A percentile compares a stretch with the other conserved stretches of the same genome.
Evolutionary conservation across 164 flowering plant genomes (phyloP).

Genomic region (Stephania cephalantha): DNA sequence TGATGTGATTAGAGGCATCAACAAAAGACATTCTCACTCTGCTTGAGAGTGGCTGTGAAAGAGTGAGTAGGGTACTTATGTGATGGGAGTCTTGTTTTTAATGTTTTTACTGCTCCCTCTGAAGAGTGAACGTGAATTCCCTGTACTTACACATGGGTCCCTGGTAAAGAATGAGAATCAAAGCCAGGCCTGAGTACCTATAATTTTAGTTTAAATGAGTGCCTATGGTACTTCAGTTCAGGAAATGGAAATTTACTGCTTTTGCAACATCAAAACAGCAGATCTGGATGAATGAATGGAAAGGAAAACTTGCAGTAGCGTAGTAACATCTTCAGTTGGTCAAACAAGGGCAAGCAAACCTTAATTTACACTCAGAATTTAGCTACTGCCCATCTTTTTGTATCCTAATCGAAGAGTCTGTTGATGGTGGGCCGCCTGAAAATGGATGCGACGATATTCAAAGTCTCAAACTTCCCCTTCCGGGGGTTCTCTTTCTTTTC

Average conservation of each 20-base stretch:
- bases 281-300: neutral
- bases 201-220: neutral
- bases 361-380: too few relatives aligned
- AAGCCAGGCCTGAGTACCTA: neutral
- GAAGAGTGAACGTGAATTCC: neutral
- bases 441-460: neutral
- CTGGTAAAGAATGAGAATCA: neutral
- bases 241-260: neutral
- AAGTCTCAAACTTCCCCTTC: neutral
- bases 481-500: neutral
- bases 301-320: neutral
- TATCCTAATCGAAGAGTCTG: neutral
- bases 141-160: neutral
- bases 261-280: neutral
- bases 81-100: neutral
- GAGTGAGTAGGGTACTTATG: neutral
- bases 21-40: neutral
- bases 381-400: too few relatives aligned
- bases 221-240: neutral
- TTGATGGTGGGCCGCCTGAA: neutral
- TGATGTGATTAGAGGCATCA: neutral
- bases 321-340: neutral
- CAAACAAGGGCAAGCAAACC: neutral
- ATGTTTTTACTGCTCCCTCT: neutral
- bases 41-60: neutral